phyloP scores from a whole-genome alignment of 179 eudicot genomes.

The Heliamphora pulchella region DNA sequence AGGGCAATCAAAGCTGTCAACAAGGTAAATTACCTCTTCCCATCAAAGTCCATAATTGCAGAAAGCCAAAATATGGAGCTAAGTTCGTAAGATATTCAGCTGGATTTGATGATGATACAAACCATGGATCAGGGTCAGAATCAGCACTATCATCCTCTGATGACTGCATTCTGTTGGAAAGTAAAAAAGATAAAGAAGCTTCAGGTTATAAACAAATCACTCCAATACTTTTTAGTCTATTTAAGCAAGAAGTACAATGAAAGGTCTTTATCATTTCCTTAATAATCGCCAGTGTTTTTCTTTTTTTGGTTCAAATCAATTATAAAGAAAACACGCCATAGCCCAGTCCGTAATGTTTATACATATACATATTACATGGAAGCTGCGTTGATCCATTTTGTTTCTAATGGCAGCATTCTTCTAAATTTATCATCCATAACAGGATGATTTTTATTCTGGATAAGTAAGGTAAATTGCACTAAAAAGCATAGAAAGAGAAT shows the following conservation, averaged over 20 bases:
- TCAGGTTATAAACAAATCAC: constrained; percentile 1
- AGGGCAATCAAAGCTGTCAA: neutral
- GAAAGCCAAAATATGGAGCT: constrained; percentile 5
- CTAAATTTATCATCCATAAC: neutral
- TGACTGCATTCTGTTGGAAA: constrained; percentile 9
- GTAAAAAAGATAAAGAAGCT: neutral
- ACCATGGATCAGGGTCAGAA: neutral
- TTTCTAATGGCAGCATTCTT: neutral
- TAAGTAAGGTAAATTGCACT: too few relatives aligned
- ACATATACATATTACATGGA: neutral
- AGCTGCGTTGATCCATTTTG: neutral
- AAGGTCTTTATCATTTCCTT: neutral
- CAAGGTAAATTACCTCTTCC: constrained; percentile 13
- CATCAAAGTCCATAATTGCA: neutral
- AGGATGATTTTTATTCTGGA: too few relatives aligned
- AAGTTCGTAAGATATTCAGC: neutral
- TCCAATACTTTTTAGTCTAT: neutral
- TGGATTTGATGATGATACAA: constrained; percentile 3
- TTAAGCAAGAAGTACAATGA: neutral
- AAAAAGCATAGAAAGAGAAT: too few relatives aligned
- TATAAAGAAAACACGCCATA: neutral
- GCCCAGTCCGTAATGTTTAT: neutral
- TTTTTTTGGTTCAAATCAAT: neutral
- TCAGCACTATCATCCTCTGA: constrained; percentile 1
- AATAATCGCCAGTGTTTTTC: neutral